Conservation (phyloP, 768 basidiomycete species). For the Psilocybe tampanensis region DNA sequence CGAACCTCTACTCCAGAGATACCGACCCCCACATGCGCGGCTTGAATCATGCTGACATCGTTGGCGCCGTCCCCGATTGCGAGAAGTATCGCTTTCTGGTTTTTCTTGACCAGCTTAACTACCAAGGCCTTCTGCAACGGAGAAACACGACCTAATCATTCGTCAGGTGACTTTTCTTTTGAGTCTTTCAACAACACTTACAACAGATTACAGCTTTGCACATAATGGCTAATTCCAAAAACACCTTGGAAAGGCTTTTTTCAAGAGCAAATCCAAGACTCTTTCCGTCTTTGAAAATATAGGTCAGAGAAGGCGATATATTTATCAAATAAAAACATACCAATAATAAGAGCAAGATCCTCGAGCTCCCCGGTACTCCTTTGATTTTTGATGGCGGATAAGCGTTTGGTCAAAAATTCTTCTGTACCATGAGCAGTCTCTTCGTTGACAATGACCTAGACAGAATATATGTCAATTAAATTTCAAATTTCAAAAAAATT, state of each 20-base stretch:
- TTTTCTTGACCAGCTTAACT: slow-evolving; percentile 98
- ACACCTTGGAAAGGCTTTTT: slow-evolving; percentile 86
- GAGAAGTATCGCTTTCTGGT: slow-evolving; percentile 88
- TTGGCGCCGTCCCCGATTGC: slow-evolving; percentile 99
- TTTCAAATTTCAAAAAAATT: slow-evolving; percentile 9
- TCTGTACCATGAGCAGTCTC: slow-evolving; percentile 78
- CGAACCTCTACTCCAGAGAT: slow-evolving; percentile 94
- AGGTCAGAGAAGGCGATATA: neutral
- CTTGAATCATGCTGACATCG: slow-evolving; percentile 99
- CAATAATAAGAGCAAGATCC: slow-evolving; percentile 93
- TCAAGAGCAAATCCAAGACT: slow-evolving; percentile 91
- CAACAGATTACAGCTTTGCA: slow-evolving; percentile 99
- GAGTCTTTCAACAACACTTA: slow-evolving; percentile 38
- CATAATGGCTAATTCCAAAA: slow-evolving; percentile 95
- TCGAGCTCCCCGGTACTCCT: slow-evolving; percentile 90
- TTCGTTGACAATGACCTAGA: slow-evolving; percentile 92
- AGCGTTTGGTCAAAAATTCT: slow-evolving; percentile 85
- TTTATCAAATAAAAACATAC: slow-evolving; percentile 41
- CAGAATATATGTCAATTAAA: slow-evolving; percentile 5
- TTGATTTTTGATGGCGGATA: slow-evolving; percentile 93
- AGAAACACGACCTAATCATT: slow-evolving; percentile 82
- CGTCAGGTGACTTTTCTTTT: neutral
- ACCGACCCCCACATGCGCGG: slow-evolving; percentile 96
- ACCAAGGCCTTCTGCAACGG: slow-evolving; percentile 97
- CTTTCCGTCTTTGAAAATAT: slow-evolving; percentile 76